Evolutionary conservation across 2,329 filamentous ascomycete genomes (phyloP).

Genomic region (Clarireedia sp.): DNA sequence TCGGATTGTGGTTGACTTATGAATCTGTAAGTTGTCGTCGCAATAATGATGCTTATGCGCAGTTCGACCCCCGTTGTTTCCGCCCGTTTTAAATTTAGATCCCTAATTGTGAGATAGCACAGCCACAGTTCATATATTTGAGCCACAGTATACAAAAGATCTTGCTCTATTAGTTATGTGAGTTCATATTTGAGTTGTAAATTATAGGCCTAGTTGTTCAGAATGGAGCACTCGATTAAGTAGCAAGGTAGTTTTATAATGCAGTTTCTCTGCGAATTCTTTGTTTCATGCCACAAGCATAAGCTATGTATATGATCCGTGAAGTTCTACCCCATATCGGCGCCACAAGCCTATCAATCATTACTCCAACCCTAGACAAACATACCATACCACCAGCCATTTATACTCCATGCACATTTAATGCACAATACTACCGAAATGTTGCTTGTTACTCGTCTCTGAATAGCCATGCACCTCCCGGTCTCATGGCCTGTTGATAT

Average conservation of each 20-base stretch:
- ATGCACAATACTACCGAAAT: neutral
- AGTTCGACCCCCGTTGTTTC: neutral
- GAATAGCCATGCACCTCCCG: slow-evolving; percentile 71
- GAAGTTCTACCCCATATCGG: neutral
- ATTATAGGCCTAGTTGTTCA: too few species aligned
- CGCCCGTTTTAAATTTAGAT: neutral
- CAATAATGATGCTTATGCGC: neutral
- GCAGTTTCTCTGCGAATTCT: too few species aligned
- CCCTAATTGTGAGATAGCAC: neutral
- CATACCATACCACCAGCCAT: neutral
- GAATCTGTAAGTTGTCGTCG: neutral
- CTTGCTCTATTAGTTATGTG: too few species aligned
- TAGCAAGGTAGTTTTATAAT: too few species aligned
- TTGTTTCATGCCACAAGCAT: too few species aligned
- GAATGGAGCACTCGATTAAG: too few species aligned
- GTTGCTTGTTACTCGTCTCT: slow-evolving; percentile 53
- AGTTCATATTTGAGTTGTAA: too few species aligned
- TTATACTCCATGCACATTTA: neutral
- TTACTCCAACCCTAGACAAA: neutral
- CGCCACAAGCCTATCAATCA: neutral
- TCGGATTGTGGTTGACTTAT: neutral
- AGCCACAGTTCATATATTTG: neutral
- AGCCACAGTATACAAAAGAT: too few species aligned
- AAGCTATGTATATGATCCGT: too few species aligned
- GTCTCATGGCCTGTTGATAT: slow-evolving; percentile 73